phyloP scores from a whole-genome alignment of 2,329 filamentous ascomycete genomes.

The Trichoderma oligosporum region DNA sequence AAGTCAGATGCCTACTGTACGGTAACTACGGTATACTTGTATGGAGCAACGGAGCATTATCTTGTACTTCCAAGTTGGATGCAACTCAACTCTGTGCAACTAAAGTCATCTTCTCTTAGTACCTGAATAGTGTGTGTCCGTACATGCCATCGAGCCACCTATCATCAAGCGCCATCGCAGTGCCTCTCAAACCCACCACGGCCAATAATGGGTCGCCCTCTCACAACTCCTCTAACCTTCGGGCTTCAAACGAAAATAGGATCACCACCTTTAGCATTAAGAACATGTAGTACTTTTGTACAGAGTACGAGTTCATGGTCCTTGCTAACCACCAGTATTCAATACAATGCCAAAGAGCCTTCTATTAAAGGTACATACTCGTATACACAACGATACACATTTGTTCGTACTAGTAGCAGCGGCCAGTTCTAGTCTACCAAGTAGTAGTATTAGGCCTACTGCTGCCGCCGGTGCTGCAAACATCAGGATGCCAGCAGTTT shows the following conservation, averaged over 20 bases:
- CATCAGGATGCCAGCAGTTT: neutral
- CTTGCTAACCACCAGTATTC: too few species aligned
- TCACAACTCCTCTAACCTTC: neutral
- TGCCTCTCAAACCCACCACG: conserved; percentile 10
- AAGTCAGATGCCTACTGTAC: too few species aligned
- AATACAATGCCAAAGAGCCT: too few species aligned
- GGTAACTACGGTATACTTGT: neutral
- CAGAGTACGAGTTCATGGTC: too few species aligned
- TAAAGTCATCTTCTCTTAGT: neutral
- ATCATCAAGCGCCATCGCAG: conserved; percentile 2
- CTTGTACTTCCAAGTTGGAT: neutral
- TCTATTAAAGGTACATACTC: too few species aligned
- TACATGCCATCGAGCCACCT: neutral
- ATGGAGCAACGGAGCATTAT: too few species aligned
- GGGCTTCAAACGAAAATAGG: neutral
- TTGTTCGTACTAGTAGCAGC: too few species aligned
- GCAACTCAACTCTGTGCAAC: neutral
- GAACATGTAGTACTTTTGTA: too few species aligned
- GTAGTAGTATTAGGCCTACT: conserved; percentile 12
- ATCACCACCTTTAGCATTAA: too few species aligned
- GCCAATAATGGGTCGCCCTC: conserved; percentile 1
- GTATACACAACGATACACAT: too few species aligned
- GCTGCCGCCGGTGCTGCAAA: conserved; percentile 6
- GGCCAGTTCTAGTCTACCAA: too few species aligned
- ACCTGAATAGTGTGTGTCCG: neutral